Evolutionary conservation across 2,329 filamentous ascomycete genomes (phyloP).

Genomic region (Trichoderma breve): DNA sequence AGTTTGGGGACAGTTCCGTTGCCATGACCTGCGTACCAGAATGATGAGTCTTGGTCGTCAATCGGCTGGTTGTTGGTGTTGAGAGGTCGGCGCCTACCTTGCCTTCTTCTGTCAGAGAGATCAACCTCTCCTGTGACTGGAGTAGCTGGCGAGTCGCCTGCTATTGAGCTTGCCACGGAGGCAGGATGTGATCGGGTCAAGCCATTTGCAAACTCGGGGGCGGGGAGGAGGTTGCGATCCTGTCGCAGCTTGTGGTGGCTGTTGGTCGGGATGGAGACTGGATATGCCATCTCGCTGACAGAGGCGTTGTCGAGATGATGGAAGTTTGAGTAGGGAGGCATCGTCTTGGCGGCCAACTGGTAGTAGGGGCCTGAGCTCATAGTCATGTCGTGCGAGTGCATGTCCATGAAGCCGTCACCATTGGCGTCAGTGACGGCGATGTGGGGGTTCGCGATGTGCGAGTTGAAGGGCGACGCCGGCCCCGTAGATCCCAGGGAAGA

Average conservation of each 20-base stretch:
- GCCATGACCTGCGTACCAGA: slow-evolving; percentile 37
- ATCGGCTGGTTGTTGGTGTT: background rate
- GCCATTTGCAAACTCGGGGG: slow-evolving; percentile 44
- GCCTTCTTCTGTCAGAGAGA: slow-evolving; percentile 48
- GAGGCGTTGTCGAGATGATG: slow-evolving; percentile 38
- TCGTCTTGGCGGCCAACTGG: slow-evolving; percentile 43
- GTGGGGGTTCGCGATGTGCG: slow-evolving; percentile 56
- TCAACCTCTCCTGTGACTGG: slow-evolving; percentile 52
- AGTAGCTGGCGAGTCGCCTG: slow-evolving; percentile 59
- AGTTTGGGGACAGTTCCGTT: slow-evolving; percentile 65
- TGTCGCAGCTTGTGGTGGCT: slow-evolving; percentile 35
- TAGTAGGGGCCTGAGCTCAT: slow-evolving; percentile 41
- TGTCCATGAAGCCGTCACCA: slow-evolving; percentile 41
- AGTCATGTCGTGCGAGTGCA: slow-evolving; percentile 22
- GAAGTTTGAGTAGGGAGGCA: slow-evolving; percentile 45
- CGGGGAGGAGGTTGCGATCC: slow-evolving; percentile 45
- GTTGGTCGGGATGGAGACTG: slow-evolving; percentile 37
- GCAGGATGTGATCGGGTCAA: slow-evolving; percentile 48
- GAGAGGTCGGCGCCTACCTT: slow-evolving; percentile 45
- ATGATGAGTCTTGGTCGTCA: slow-evolving; percentile 43
- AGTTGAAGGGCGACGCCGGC: slow-evolving; percentile 58
- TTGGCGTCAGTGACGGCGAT: slow-evolving; percentile 53
- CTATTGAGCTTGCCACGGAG: slow-evolving; percentile 57
- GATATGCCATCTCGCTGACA: slow-evolving; percentile 41
- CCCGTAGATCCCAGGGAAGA: slow-evolving; percentile 60